Conservation (phyloP, 163 green algal genomes). For the Chlorella variabilis region DNA sequence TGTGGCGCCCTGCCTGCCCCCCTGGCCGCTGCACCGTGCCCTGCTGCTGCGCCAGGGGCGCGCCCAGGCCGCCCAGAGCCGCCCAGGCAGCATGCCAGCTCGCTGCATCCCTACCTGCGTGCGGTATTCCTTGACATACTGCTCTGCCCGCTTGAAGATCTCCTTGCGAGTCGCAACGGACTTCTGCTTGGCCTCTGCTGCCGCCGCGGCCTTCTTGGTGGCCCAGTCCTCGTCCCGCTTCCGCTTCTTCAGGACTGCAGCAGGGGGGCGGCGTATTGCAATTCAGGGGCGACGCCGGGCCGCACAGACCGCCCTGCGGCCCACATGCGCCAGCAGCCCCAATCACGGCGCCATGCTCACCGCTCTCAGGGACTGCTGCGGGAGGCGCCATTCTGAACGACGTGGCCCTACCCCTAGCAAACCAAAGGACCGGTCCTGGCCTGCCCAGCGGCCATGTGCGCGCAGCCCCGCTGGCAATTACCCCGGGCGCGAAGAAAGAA, state of each 20-base stretch:
- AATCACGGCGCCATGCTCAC: not conserved
- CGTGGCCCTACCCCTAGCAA: no score
- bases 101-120: constrained; percentile 65
- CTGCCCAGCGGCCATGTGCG: not conserved
- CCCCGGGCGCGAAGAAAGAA: no score
- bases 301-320: not conserved
- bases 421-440: not conserved
- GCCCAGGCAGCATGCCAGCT: constrained; percentile 20
- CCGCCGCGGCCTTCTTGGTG: constrained; percentile 67
- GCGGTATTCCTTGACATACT: constrained; percentile 97
- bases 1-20: no score
- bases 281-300: no score
- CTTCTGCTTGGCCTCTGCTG: constrained; percentile 77
- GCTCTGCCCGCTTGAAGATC: constrained; percentile 98
- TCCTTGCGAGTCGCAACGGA: constrained; percentile 71
- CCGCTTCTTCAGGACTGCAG: constrained; percentile 79
- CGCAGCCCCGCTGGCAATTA: not conserved
- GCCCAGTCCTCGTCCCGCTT: constrained; percentile 94
- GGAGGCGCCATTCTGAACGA: not conserved
- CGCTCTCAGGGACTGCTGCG: constrained; percentile 12
- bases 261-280: no score
- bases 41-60: not conserved
- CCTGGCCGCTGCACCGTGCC: not conserved
- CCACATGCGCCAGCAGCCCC: not conserved
- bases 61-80: not conserved